Conservation (phyloP, 129 eudicot species). For the Helianthus annuus region HanXRQr2.0-SUNRISE NC_035446.2:167926571-167927070, state of each 20-base stretch:
- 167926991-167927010: background rate
- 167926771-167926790: conserved; percentile 25
- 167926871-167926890: conserved; percentile 5
- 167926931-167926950: conserved; percentile 16
- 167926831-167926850: conserved; percentile 5
- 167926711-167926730: background rate
- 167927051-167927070: background rate
- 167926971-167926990: background rate
- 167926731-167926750: background rate
- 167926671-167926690: background rate
- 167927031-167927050: conserved; percentile 3
- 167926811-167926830: conserved; percentile 4
- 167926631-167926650: background rate
- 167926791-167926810: background rate
- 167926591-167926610: too few relatives aligned
- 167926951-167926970: background rate
- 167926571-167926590: too few relatives aligned
- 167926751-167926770: conserved; percentile 27
- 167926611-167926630: too few relatives aligned
- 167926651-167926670: background rate
- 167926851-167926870: conserved; percentile 24
- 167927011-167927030: background rate
- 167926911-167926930: conserved; percentile 22
- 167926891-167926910: conserved; percentile 14
- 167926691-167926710: background rate